These are phyloP conservation scores for Populus tremula DNA, from an alignment of 345 rosid species.

Conservation along the genomic window DNA sequence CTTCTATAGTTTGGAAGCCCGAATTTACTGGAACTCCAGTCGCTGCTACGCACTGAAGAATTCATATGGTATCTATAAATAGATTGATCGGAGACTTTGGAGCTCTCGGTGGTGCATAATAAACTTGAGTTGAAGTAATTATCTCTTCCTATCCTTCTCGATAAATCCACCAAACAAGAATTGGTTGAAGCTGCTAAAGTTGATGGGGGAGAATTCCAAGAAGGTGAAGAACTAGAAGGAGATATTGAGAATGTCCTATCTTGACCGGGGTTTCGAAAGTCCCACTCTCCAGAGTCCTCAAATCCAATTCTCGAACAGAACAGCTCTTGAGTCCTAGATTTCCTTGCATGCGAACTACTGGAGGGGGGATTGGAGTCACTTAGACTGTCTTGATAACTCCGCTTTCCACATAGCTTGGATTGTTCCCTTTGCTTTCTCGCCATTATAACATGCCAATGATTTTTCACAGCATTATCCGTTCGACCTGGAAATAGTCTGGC, in stretches of 20 bases:
- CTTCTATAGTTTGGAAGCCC: conserved; percentile 28
- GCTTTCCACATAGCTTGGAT: conserved; percentile 34
- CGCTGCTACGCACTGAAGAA: conserved; percentile 17
- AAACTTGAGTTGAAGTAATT: conserved; percentile 24
- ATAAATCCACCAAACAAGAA: conserved; percentile 28
- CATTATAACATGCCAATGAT: conserved; percentile 35
- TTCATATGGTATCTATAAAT: conserved; percentile 20
- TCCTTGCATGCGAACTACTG: conserved; percentile 20
- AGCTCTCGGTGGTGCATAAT: conserved; percentile 14
- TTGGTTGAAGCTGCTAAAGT: conserved; percentile 14
- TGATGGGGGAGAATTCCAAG: conserved; percentile 33
- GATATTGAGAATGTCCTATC: conserved; percentile 37
- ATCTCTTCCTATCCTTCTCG: conserved; percentile 30
- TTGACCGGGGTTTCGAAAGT: conserved; percentile 30
- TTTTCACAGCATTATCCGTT: conserved; percentile 36
- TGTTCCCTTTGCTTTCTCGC: conserved; percentile 38
- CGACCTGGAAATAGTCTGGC: conserved; percentile 33
- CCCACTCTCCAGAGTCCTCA: conserved; percentile 26
- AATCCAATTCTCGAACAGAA: conserved; percentile 31
- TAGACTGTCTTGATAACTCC: conserved; percentile 31
- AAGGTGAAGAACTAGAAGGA: conserved; percentile 27
- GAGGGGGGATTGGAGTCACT: conserved; percentile 12
- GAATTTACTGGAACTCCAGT: conserved; percentile 14
- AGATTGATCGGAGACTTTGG: conserved; percentile 22
- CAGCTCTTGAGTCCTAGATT: conserved; percentile 27